Base-by-base conservation (phyloP, 2,329 filamentous ascomycete species). In the Fusarium udum region DNA sequence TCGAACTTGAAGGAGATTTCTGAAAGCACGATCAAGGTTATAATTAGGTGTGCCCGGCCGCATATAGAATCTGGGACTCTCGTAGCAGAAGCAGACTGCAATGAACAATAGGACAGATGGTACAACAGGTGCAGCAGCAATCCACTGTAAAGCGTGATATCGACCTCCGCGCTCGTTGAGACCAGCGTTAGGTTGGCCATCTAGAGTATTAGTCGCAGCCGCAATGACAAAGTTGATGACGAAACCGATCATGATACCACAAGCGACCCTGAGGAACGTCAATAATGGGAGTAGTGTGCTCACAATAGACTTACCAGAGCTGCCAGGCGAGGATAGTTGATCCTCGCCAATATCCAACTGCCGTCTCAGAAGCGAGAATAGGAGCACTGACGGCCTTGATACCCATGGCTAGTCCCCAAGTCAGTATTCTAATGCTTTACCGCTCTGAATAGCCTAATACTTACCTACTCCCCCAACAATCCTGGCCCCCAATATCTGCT, bases 331-430 rank as follows among this genome's bases (percentile, higher is more conserved):
- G 79, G 22, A 86, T 84, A 4, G 83, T 83, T 18, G 84, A 85
- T 4, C 85, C 85, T 74, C 85, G 80, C 85, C 85, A 86, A 68
- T 83, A 86, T 0, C 84, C 83, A 20, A 85, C 80, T 0, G 85
- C 83, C 0, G 84, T 85, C 73, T 87, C 85, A 13, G 83, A 84
- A 6, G 84, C 85, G 6, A 87, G 78, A 22, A 86, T 85, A 2
- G 85, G 83, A 0, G 85, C 84, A 42, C 84, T 86, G 40, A 86
- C 84, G 1, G 85, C 85, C 67, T 86, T 86, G 32, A 87, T 80
- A 0, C 85, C 85, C 85, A 87, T 87, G 2, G 83, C 85, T 75
- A 51, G 31, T 15, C 3, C 4, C 12, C 5, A 55, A 24, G 22
- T 56, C 32, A 63, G 43, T n/a, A 31, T 55, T n/a, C 4, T 10